phyloP scores from a whole-genome alignment of 1,139 yeast genomes.

The Insectozyma bohioensis region DNA sequence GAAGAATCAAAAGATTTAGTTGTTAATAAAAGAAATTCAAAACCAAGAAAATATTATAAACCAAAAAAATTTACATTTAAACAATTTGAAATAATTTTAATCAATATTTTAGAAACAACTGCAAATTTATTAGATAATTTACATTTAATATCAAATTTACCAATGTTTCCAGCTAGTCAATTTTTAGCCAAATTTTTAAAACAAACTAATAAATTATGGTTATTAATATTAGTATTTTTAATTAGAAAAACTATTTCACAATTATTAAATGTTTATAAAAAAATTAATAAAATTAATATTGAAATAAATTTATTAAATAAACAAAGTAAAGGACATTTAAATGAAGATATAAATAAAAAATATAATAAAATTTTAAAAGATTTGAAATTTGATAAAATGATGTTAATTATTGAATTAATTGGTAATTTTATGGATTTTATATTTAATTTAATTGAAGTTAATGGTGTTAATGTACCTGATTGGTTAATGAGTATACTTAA shows the following conservation, averaged over 20 bases:
- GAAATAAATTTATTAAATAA: conserved; percentile 35
- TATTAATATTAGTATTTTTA: conserved; percentile 41
- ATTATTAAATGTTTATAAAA: conserved; percentile 39
- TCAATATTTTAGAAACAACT: conserved; percentile 34
- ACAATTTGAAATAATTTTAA: conserved; percentile 29
- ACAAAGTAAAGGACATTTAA: conserved; percentile 22
- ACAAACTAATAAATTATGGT: conserved; percentile 49
- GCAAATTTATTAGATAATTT: conserved; percentile 46
- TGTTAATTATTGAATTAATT: conserved; percentile 42
- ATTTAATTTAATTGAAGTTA: conserved; percentile 43
- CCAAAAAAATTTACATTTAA: conserved; percentile 24
- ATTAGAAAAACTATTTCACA: conserved; percentile 46
- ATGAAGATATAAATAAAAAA: conserved; percentile 29
- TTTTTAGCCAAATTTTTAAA: conserved; percentile 30
- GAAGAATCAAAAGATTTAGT: conserved; percentile 3
- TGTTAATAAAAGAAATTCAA: conserved; percentile 6
- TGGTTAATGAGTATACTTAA: conserved; percentile 47
- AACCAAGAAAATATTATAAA: conserved; percentile 9
- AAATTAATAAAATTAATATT: conserved; percentile 38
- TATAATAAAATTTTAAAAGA: conserved; percentile 45
- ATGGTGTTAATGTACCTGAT: conserved; percentile 37
- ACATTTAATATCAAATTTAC: conserved; percentile 44
- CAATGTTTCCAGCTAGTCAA: conserved; percentile 38
- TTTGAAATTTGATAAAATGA: conserved; percentile 44
- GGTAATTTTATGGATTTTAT: conserved; percentile 46